A percentile compares a stretch with the other conserved stretches of the same genome.
These are phyloP conservation scores for Capsicum chinense DNA, from an alignment of 257 asterid species.

Conservation along the genomic window DNA sequence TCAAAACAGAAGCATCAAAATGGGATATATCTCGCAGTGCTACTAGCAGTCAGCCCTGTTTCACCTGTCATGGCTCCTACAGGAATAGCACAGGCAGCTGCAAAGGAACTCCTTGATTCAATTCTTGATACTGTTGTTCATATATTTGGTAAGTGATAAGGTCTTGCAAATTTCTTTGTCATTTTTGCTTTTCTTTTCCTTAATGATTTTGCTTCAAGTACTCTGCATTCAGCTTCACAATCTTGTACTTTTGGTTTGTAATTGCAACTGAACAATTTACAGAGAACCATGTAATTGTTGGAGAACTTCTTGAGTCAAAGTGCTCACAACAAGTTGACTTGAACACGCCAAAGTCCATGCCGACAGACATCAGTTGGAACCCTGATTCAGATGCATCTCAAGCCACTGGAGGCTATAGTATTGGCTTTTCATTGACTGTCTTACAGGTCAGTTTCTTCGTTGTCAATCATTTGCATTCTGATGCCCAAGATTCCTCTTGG, in stretches of 20 bases:
- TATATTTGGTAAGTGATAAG: conserved; percentile 69
- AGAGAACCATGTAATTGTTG: conserved; percentile 99
- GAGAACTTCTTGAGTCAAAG: conserved; percentile 94
- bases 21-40: conserved; percentile 68
- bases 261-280: conserved; percentile 41
- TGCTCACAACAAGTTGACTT: conserved; percentile 81
- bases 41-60: conserved; percentile 87
- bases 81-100: conserved; percentile 90
- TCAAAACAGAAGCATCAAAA: conserved; percentile 75
- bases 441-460: conserved; percentile 65
- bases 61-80: conserved; percentile 90
- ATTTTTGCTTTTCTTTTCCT: conserved; percentile 29
- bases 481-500: conserved; percentile 24
- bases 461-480: conserved; percentile 35
- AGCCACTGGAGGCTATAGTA: conserved; percentile 93
- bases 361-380: conserved; percentile 78
- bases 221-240: conserved; percentile 14
- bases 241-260: conserved; percentile 19
- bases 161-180: conserved; percentile 34
- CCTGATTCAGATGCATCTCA: conserved; percentile 77
- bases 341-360: conserved; percentile 84
- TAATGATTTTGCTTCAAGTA: conserved; percentile 32
- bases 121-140: conserved; percentile 76
- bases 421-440: conserved; percentile 89
- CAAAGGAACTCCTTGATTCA: conserved; percentile 88